Base-by-base conservation (phyloP, 495 filamentous ascomycete genomes). In the Cercophora sp. region DNA sequence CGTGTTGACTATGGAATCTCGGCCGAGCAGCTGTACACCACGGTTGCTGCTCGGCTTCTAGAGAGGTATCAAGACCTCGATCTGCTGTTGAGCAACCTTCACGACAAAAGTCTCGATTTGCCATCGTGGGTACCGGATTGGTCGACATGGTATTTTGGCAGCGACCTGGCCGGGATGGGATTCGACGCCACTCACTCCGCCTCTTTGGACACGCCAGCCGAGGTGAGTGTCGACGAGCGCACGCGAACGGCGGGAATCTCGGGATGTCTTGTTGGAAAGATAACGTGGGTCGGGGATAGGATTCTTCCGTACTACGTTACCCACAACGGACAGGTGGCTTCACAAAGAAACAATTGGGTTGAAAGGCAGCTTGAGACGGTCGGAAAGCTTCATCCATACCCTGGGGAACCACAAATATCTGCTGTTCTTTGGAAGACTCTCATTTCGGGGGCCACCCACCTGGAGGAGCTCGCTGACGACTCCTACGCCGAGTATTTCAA, bases 61-160 rank as follows among this genome's bases (percentile, higher is more conserved):
- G 23, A 25, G 2, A 24, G 15, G 13, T 34, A 1, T 19, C 19
- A 15, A 1, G 39, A 36, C 9, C 9, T 47, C 8, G 40, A 13
- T 2, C 29, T 54, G n/a, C 22, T 54, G 18, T 15, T 16, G 41
- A 16, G 16, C 31, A 8, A 16, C 34, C 40, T 47, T 2, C 41
- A 15, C 9, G 16, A 10, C 9, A 54, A 54, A 22, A 34, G 29
- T 3, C 20, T 47, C 13, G 4, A 5, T 13, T 32, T 54, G 31
- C 51, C 51, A 2, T 54, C 51, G 6, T 54, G 51, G 51, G 41
- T 47, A 13, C 51, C 51, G n/a, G 51, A 54, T 34, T 54, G 51
- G 51, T 54, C 51, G 13, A 47, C 32, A n/a, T 54, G 51, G 51
- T 8, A 27, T 1, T 54, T 40, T n/a, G 51, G 51, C 1, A 47